Percentiles rank a stretch among this genome's conserved stretches.
phyloP scores from a whole-genome alignment of 2,329 filamentous ascomycete genomes.

The Calonectria henricotiae region DNA sequence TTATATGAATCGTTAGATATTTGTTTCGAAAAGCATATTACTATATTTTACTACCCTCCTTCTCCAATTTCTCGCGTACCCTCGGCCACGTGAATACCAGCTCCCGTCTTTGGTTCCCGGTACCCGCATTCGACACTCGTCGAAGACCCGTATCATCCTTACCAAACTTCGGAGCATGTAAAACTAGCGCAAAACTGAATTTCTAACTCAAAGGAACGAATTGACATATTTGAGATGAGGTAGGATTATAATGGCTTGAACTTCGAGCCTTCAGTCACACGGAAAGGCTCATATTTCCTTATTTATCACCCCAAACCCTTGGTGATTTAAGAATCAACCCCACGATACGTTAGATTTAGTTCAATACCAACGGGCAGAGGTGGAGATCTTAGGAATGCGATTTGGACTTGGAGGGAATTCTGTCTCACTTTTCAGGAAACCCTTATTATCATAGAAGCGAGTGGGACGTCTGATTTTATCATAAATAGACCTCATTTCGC shows the following conservation, averaged over 20 bases:
- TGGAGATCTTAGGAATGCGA: neutral
- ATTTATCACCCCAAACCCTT: neutral
- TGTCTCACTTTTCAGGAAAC: neutral
- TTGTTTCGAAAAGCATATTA: neutral
- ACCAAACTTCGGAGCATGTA: neutral
- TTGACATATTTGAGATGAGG: neutral
- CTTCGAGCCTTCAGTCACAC: neutral
- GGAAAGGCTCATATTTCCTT: no score
- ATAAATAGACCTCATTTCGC: neutral
- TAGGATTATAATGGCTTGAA: neutral
- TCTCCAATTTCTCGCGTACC: neutral
- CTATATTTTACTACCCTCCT: neutral
- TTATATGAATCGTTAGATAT: neutral
- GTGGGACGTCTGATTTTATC: neutral
- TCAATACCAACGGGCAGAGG: neutral
- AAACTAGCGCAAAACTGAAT: neutral
- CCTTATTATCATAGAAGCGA: neutral
- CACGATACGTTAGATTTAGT: neutral
- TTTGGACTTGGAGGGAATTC: neutral
- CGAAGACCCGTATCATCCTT: neutral
- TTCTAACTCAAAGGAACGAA: neutral
- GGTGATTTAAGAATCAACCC: neutral
- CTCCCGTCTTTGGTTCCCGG: neutral
- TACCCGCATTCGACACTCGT: no score
- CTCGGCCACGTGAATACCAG: neutral